These are phyloP conservation scores for Mycena polygramma DNA, from an alignment of 768 basidiomycete genomes.

Conservation along the genomic window DNA sequence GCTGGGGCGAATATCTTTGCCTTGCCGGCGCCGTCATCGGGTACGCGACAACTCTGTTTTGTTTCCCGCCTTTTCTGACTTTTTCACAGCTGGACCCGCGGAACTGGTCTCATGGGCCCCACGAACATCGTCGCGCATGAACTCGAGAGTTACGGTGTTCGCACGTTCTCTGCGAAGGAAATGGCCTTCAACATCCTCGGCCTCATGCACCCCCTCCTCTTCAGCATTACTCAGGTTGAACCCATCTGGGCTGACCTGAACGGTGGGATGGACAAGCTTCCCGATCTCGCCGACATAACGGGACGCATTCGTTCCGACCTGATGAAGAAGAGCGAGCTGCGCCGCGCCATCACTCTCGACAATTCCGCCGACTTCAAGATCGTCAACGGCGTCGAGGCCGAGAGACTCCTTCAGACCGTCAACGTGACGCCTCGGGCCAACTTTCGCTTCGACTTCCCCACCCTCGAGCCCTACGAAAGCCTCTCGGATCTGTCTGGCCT, in stretches of 20 bases:
- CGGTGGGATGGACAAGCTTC: constrained; percentile 97
- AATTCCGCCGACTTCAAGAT: constrained; percentile 97
- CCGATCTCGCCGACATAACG: constrained; percentile 94
- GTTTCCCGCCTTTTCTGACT: constrained; percentile 27
- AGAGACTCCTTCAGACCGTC: constrained; percentile 92
- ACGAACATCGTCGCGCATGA: constrained; percentile 96
- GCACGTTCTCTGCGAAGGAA: constrained; percentile 99
- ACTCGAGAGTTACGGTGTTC: constrained; percentile 91
- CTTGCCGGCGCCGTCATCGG: constrained; percentile 98
- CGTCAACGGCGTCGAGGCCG: constrained; percentile 90
- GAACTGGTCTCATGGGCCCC: constrained; percentile 96
- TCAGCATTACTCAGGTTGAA: constrained; percentile 99
- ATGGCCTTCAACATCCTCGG: constrained; percentile 99
- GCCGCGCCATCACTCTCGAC: constrained; percentile 93
- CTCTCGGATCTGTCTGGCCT: constrained; percentile 83
- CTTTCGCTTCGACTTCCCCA: constrained; percentile 96
- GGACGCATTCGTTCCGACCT: constrained; percentile 85
- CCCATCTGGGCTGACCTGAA: constrained; percentile 99
- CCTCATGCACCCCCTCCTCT: constrained; percentile 98
- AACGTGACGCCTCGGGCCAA: constrained; percentile 97
- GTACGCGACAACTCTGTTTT: constrained; percentile 58
- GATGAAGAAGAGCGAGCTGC: constrained; percentile 90
- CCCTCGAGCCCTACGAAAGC: constrained; percentile 77
- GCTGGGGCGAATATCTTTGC: constrained; percentile 99
- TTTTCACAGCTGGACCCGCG: constrained; percentile 89